Evolutionary conservation across 768 basidiomycete species (phyloP), one percentile per base, ranked within the genome.

Genomic region (Leccinum obscurum): DNA sequence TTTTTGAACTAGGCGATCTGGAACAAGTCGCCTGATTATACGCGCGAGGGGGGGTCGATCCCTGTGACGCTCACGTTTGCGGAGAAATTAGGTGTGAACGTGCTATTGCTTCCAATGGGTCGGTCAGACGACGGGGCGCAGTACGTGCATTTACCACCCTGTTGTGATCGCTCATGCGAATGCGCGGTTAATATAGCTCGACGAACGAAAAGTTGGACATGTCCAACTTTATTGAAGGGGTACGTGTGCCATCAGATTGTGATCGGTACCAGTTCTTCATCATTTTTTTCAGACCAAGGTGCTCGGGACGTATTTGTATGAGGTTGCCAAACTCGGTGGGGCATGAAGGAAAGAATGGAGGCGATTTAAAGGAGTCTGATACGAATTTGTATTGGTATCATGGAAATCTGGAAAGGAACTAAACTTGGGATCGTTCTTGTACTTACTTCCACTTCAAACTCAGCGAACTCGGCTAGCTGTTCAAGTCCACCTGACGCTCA

Each of bases 131-230:
- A 98, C 64, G 96, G 95, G 66, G 92, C 93, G 46, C 93, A 94
- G 89, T 93, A 69, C 64, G 90, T 85, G 10, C 1, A 30, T 39
- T 32, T 34, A 7, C 24, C 46, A 32, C 11, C 28, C 50, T 11
- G 28, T 35, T 13, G 26, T 54, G 5, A 15, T 35, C 26, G 41
- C 49, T 59, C 44, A 58, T 24, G 6, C 17, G 9, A n/a, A 24
- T 35, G 37, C 4, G 44, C 6, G 14, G 13, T 13, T 41, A 35
- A 57, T 58, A 3, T 62, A 92, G 92, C 75, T 93, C 91, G 55
- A 94, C 91, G 11, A 95, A 96, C 73, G 96, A 98, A 81, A 98
- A 98, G 75, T 79, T 98, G 55, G 95, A 98, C 75, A 79, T 79
- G 55, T 86, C 85, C 52, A 98, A 98, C 79, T 97, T 88, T 75